These are phyloP conservation scores for Podospora didyma DNA, from an alignment of 495 filamentous ascomycete genomes.

Conservation along the genomic window DNA sequence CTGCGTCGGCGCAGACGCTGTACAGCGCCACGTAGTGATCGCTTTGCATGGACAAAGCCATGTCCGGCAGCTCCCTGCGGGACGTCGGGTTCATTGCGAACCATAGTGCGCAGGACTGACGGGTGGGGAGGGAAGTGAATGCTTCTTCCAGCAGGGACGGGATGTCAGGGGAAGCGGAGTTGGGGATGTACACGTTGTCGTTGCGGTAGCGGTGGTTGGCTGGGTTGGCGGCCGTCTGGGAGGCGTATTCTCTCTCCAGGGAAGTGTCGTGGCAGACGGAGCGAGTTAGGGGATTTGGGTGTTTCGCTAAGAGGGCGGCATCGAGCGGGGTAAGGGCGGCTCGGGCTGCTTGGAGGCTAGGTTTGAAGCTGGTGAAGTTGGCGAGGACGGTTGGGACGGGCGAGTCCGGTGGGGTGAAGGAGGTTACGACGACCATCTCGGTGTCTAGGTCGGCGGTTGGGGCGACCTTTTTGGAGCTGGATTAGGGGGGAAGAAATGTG, in stretches of 20 bases:
- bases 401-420: conserved; percentile 18
- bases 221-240: conserved; percentile 40
- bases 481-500: background rate
- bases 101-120: conserved; percentile 42
- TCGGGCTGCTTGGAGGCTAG: conserved; percentile 27
- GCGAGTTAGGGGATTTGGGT: conserved; percentile 32
- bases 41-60: conserved; percentile 49
- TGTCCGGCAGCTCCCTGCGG: conserved; percentile 32
- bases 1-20: conserved; percentile 30
- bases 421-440: conserved; percentile 40
- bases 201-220: conserved; percentile 39
- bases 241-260: conserved; percentile 36
- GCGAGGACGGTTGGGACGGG: conserved; percentile 33
- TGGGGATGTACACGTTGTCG: conserved; percentile 49
- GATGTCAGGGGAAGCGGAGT: conserved; percentile 29
- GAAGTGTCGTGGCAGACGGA: conserved; percentile 35
- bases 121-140: conserved; percentile 39
- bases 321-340: conserved; percentile 31
- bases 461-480: conserved; percentile 16
- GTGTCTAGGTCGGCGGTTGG: conserved; percentile 36
- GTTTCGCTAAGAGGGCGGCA: too few species aligned
- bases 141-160: conserved; percentile 37
- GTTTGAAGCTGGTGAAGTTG: conserved; percentile 40
- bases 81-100: conserved; percentile 46
- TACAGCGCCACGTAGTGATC: conserved; percentile 55